Base-by-base conservation (phyloP, 306 rosid species). In the Prunus fruticosa region DNA sequence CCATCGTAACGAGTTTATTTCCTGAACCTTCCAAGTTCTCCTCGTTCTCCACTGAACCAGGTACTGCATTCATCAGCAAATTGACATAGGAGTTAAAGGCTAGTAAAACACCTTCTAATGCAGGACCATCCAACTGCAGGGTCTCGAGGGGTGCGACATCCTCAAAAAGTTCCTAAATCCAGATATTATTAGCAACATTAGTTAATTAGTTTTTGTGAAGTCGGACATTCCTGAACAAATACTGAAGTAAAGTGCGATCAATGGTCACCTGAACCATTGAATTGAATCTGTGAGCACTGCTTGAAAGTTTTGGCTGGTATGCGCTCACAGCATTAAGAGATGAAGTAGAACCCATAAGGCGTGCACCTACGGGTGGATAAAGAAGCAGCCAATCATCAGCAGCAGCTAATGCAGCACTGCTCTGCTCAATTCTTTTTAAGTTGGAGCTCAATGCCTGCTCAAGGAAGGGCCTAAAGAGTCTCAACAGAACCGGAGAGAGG, bases 351-450 rank as follows among this genome's bases (percentile, higher is more conserved):
- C 84, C 84, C n/a, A 86, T 27, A 45, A 49, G 52, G 72, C 93
- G 84, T 45, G 81, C 62, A 67, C 83, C 79, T 4, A 80, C 74
- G 2, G 91, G 89, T 8, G 90, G 82, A 86, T 76, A 83, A 73
- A 69, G 73, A 52, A 92, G 93, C 25, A 53, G 56, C 96, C 98
- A 95, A 75, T 95, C 97, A 57, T 95, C 98, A 8, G 82, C 85
- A 30, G 92, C 86, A 70, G 96, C 98, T 16, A 82, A 80, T 15
- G 98, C 97, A 57, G 89, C 86, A 78, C 91, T 81, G 67, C 86
- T 89, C 65, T 89, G 96, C 73, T 92, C 97, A 78, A 95, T 92
- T 86, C 96, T 88, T 69, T 82, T 90, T 57, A 95, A 69, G 80
- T 84, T 89, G 58, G 88, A 79, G 54, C 34, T 72, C 71, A 92